Evolutionary conservation across 805 yeast species (phyloP).

Genomic region (Yamadazyma phyllophila): DNA sequence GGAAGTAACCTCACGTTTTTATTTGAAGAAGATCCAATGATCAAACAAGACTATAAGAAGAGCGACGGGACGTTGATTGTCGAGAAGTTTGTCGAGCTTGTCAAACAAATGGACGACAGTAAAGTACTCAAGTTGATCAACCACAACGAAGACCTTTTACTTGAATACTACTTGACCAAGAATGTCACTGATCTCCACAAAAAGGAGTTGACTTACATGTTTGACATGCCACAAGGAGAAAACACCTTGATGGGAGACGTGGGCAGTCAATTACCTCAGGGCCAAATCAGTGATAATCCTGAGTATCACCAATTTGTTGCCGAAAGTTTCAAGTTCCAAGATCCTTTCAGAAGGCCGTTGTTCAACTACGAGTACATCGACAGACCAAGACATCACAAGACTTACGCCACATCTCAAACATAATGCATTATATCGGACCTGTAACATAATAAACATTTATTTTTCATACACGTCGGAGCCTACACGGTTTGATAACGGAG

Average conservation of each 20-base stretch:
- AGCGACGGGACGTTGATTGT: slow-evolving; percentile 11
- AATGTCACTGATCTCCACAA: slow-evolving; percentile 20
- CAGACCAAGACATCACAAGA: slow-evolving; percentile 20
- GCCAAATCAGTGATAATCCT: slow-evolving; percentile 14
- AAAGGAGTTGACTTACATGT: slow-evolving; percentile 19
- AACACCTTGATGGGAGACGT: slow-evolving; percentile 22
- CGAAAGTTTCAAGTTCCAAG: slow-evolving; percentile 19
- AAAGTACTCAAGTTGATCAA: slow-evolving; percentile 20
- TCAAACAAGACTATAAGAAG: slow-evolving; percentile 13
- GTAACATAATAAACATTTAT: not conserved
- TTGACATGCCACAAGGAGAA: slow-evolving; percentile 20
- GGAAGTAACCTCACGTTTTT: slow-evolving; percentile 13
- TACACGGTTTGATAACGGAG: too few species aligned
- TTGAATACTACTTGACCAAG: slow-evolving; percentile 21
- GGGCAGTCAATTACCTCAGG: slow-evolving; percentile 15
- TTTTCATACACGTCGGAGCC: too few species aligned
- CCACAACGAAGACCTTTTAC: slow-evolving; percentile 15
- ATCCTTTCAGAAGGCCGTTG: slow-evolving; percentile 24
- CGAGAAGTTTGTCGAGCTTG: slow-evolving; percentile 17
- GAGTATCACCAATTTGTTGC: slow-evolving; percentile 22
- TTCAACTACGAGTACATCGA: slow-evolving; percentile 27
- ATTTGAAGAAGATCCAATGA: slow-evolving; percentile 13
- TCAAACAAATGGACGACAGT: slow-evolving; percentile 16
- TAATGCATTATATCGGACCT: not conserved
- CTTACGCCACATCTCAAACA: not conserved